These are phyloP conservation scores for Ogataea pilisensis DNA, from an alignment of 805 yeast genomes.

Conservation along the genomic window DNA sequence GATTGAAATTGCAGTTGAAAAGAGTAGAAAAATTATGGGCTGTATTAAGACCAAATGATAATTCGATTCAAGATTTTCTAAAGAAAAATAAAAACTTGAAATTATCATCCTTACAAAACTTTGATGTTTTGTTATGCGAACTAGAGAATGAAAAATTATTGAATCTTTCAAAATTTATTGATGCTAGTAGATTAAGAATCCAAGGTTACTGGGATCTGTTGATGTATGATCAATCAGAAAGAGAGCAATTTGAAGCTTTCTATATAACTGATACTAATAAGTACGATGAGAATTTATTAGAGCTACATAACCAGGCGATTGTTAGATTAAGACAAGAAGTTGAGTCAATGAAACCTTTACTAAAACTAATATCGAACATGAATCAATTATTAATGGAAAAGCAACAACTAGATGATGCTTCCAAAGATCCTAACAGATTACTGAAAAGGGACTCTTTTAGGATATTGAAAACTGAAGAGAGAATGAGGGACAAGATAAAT, in stretches of 20 bases:
- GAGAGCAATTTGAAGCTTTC: slow-evolving; percentile 40
- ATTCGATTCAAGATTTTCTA: slow-evolving; percentile 33
- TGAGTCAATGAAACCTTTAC: slow-evolving; percentile 48
- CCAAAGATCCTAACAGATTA: slow-evolving; percentile 77
- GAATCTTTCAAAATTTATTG: slow-evolving; percentile 64
- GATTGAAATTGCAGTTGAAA: slow-evolving; percentile 30
- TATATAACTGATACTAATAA: slow-evolving; percentile 34
- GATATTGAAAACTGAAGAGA: slow-evolving; percentile 77
- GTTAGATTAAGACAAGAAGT: slow-evolving; percentile 45
- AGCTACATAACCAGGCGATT: slow-evolving; percentile 41
- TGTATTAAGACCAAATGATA: slow-evolving; percentile 35
- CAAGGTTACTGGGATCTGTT: slow-evolving; percentile 58
- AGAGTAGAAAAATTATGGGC: slow-evolving; percentile 42
- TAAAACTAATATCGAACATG: slow-evolving; percentile 53
- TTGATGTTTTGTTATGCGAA: slow-evolving; percentile 52
- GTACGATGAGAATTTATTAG: slow-evolving; percentile 57
- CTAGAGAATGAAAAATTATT: slow-evolving; percentile 57
- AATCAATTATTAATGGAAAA: slow-evolving; percentile 58
- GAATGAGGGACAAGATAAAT: slow-evolving; percentile 60
- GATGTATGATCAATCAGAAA: slow-evolving; percentile 52
- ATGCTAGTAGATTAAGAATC: slow-evolving; percentile 56
- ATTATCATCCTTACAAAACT: slow-evolving; percentile 41
- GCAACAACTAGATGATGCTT: slow-evolving; percentile 56
- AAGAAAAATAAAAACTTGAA: slow-evolving; percentile 44
- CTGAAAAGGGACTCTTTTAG: slow-evolving; percentile 72